A percentile compares a stretch with the other conserved stretches of the same genome.
Conservation (phyloP, 345 rosid genomes). For the Psidium guajava region DNA sequence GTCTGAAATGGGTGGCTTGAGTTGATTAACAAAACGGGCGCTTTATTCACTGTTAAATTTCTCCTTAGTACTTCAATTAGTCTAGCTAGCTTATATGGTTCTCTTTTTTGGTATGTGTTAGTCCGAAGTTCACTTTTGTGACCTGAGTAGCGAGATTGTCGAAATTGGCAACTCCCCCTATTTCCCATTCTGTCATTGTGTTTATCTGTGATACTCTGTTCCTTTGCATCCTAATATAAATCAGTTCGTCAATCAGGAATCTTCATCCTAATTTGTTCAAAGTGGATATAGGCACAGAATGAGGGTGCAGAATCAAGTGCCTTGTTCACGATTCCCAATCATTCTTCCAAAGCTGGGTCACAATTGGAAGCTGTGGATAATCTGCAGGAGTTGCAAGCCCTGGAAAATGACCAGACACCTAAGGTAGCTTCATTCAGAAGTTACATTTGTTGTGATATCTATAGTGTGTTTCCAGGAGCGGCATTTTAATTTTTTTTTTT, state of each 20-base stretch:
- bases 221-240: not conserved
- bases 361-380: not conserved
- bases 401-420: slow-evolving; percentile 7
- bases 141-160: not conserved
- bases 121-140: not conserved
- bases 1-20: not conserved
- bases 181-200: not conserved
- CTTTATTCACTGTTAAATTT: not conserved
- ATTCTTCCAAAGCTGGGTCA: not conserved
- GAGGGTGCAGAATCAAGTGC: slow-evolving; percentile 1
- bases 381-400: not conserved
- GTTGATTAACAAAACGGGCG: not conserved
- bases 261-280: not conserved
- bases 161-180: not conserved
- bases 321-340: not conserved
- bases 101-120: not conserved
- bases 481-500: not conserved
- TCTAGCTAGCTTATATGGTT: not conserved
- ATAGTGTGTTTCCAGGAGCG: not conserved
- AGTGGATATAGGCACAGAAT: slow-evolving; percentile 1
- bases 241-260: not conserved
- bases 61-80: not conserved
- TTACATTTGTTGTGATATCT: not conserved
- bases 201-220: not conserved
- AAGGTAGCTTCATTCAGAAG: slow-evolving; percentile 9